Evolutionary conservation across 2,329 filamentous ascomycete species (phyloP).

Genomic region (Apiospora rasikravindrae): DNA sequence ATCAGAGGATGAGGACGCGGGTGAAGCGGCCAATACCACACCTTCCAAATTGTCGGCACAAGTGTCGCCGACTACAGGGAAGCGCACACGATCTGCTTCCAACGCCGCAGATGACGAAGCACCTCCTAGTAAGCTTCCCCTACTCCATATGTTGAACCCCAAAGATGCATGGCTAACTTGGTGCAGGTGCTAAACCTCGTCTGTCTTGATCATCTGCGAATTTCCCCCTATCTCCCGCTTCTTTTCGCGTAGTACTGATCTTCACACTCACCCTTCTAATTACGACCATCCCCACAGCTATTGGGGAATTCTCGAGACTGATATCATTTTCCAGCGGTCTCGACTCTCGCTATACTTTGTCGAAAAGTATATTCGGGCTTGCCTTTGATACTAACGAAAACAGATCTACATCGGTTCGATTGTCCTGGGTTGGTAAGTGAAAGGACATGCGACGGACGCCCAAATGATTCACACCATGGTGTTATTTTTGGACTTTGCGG

Average conservation of each 20-base stretch:
- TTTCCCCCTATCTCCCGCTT: constrained; percentile 18
- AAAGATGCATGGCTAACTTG: constrained; percentile 36
- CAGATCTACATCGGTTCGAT: not conserved
- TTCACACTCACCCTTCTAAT: constrained; percentile 1
- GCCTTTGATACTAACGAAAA: constrained; percentile 10
- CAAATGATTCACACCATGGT: not conserved
- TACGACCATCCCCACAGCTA: not conserved
- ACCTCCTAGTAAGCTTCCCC: constrained; percentile 36
- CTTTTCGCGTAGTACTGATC: constrained; percentile 15
- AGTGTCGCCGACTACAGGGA: constrained; percentile 41
- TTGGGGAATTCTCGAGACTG: not conserved
- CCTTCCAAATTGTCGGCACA: constrained; percentile 36
- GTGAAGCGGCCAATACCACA: constrained; percentile 26
- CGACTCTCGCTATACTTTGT: not conserved
- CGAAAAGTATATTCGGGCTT: not conserved
- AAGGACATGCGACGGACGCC: not conserved
- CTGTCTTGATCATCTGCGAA: constrained; percentile 46
- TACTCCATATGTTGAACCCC: not conserved
- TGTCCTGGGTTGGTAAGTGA: not conserved
- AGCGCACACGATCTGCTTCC: constrained; percentile 36
- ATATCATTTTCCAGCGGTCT: not conserved
- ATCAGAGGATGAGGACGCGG: constrained; percentile 38
- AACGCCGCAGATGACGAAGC: constrained; percentile 32
- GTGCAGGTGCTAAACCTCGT: constrained; percentile 56
- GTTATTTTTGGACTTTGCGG: not conserved